Evolutionary conservation across 208 protist species (phyloP).

Genomic region (Phytomonas serpens): DNA sequence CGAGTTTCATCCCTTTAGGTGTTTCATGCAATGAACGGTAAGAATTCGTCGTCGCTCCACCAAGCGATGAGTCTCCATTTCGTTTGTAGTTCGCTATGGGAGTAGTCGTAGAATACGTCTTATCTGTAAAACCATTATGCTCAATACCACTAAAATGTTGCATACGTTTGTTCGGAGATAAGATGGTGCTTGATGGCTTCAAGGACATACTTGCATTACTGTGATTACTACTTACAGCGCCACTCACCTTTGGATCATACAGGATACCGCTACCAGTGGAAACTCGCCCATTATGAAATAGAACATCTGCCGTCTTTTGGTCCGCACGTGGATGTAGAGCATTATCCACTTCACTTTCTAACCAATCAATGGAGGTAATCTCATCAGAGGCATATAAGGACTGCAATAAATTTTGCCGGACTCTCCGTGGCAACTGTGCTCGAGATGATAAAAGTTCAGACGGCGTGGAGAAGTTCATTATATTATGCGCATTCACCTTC

Average conservation of each 20-base stretch:
- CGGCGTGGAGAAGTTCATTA: neutral
- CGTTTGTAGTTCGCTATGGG: neutral
- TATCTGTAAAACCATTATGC: neutral
- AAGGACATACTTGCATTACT: neutral
- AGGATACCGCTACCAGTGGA: neutral
- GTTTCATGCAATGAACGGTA: neutral
- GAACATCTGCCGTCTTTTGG: neutral
- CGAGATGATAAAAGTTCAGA: neutral
- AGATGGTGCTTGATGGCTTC: neutral
- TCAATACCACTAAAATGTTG: neutral
- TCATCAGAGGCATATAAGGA: neutral
- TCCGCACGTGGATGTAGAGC: neutral
- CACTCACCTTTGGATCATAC: neutral
- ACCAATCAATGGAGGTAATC: neutral
- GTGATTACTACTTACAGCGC: neutral
- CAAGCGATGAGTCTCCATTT: neutral
- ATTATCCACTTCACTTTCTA: neutral
- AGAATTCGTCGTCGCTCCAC: neutral
- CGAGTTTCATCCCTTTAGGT: neutral
- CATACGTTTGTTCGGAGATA: neutral
- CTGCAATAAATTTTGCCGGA: neutral
- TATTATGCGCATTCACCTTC: neutral
- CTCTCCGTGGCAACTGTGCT: neutral
- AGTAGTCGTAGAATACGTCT: neutral
- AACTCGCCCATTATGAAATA: neutral